Percentiles rank a stretch among this genome's conserved stretches.
These are phyloP conservation scores for Acarospora socialis DNA, from an alignment of 2,329 filamentous ascomycete genomes.

Conservation along the genomic window DNA sequence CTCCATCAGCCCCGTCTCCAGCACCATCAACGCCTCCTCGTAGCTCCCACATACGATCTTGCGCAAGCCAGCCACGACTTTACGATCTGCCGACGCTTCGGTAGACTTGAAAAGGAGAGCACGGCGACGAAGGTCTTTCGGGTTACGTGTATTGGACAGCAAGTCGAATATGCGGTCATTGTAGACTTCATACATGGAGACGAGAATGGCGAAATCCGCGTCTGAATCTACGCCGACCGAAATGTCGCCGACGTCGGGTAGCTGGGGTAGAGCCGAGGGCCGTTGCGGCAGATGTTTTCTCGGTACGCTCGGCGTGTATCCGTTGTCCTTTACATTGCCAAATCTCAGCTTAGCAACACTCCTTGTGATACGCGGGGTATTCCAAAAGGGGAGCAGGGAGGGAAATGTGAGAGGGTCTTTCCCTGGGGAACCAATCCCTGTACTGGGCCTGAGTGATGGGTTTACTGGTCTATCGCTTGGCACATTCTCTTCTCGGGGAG, in stretches of 20 bases:
- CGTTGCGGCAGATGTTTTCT: constrained; percentile 50
- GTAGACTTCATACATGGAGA: constrained; percentile 99
- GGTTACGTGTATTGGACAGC: constrained; percentile 41
- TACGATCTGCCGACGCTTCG: constrained; percentile 75
- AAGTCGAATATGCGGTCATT: constrained; percentile 97
- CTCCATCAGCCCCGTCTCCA: constrained; percentile 81
- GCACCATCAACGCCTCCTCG: constrained; percentile 71
- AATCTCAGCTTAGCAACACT: constrained; percentile 24
- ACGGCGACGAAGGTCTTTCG: constrained; percentile 60
- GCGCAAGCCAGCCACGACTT: constrained; percentile 79
- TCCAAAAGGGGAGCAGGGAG: constrained; percentile 18
- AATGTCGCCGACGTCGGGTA: constrained; percentile 60
- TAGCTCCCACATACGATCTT: constrained; percentile 78
- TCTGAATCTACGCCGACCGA: constrained; percentile 50
- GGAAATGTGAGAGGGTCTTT: constrained; percentile 9
- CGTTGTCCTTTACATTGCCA: constrained; percentile 37
- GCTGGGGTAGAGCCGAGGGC: constrained; percentile 55
- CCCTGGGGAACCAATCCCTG: constrained; percentile 6
- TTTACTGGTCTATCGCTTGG: constrained; percentile 4
- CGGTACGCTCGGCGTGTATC: constrained; percentile 40
- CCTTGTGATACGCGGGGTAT: constrained; percentile 15
- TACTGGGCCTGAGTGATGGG: constrained; percentile 2
- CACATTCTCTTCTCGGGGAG: constrained; percentile 2
- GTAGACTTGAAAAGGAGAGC: constrained; percentile 85
- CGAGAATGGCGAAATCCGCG: constrained; percentile 71